Conservation (phyloP, 148 eudicot species). For the Silene uniflora region DNA sequence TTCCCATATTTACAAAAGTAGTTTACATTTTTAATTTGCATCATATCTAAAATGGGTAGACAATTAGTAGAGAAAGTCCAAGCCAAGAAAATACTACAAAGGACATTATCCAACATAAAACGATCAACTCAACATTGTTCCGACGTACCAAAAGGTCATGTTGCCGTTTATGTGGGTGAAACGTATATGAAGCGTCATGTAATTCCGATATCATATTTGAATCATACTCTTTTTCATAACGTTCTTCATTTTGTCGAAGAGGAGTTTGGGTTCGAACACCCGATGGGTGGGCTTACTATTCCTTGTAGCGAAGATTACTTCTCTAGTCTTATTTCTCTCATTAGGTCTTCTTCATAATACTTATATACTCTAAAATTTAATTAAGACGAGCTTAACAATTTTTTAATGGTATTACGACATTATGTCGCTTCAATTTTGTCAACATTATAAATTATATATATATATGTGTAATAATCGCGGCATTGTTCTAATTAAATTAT, state of each 20-base stretch:
- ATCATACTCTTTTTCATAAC: slow-evolving; percentile 43
- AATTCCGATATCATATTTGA: slow-evolving; percentile 44
- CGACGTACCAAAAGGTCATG: slow-evolving; percentile 42
- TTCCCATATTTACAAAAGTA: not conserved
- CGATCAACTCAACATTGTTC: slow-evolving; percentile 7
- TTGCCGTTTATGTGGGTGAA: slow-evolving; percentile 53
- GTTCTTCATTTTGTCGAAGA: slow-evolving; percentile 40
- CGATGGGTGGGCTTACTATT: slow-evolving; percentile 58
- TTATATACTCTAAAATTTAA: not conserved
- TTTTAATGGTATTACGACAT: not conserved
- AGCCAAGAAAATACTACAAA: slow-evolving; percentile 25
- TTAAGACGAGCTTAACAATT: not conserved
- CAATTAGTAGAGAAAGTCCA: slow-evolving; percentile 27
- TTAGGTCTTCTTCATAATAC: slow-evolving; percentile 21
- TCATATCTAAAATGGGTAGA: slow-evolving; percentile 19
- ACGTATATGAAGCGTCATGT: slow-evolving; percentile 38
- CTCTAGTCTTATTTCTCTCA: slow-evolving; percentile 30
- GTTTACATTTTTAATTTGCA: not conserved
- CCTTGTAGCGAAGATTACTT: slow-evolving; percentile 53
- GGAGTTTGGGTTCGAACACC: slow-evolving; percentile 50
- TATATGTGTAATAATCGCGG: not conserved
- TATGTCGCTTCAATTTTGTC: not conserved
- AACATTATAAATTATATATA: not conserved
- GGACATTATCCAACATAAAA: slow-evolving; percentile 28
- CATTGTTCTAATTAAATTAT: slow-evolving; percentile 1